Conservation (phyloP, 2,329 filamentous ascomycete genomes). For the Scleromitrula shiraiana region DNA sequence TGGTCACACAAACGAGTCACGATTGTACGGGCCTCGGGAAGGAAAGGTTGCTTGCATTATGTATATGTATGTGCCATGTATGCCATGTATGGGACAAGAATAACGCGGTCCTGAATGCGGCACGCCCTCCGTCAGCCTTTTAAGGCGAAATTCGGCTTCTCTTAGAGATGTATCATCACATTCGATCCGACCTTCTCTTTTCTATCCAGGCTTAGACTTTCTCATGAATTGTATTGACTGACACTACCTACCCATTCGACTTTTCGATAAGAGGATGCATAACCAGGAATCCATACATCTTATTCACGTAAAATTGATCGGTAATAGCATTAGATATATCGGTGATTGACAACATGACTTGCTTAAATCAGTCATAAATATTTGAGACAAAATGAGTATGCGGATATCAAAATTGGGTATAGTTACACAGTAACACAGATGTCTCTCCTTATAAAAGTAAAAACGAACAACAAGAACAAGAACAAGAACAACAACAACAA, state of each 20-base stretch:
- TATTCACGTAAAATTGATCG: background rate
- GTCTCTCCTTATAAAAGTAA: background rate
- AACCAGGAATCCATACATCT: background rate
- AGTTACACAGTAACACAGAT: background rate
- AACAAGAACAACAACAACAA: no score
- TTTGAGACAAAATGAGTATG: background rate
- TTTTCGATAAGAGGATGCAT: background rate
- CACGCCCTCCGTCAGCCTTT: conserved; percentile 4
- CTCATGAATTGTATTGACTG: no score
- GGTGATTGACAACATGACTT: background rate
- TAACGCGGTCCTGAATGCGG: background rate
- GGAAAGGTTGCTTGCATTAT: conserved; percentile 2
- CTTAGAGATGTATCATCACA: no score
- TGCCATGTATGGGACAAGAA: background rate
- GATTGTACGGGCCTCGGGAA: conserved; percentile 5
- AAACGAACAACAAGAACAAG: no score
- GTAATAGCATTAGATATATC: background rate
- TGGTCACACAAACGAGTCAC: background rate
- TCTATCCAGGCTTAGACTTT: no score
- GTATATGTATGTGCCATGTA: background rate
- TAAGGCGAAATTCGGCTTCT: conserved; percentile 5
- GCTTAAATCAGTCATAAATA: background rate
- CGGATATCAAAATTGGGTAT: background rate
- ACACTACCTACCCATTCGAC: background rate
- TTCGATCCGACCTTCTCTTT: background rate